Percentiles rank a stretch among this genome's conserved stretches.
Evolutionary conservation across 2,329 filamentous ascomycete species (phyloP).

Genomic region (Hymenoscyphus infarciens): DNA sequence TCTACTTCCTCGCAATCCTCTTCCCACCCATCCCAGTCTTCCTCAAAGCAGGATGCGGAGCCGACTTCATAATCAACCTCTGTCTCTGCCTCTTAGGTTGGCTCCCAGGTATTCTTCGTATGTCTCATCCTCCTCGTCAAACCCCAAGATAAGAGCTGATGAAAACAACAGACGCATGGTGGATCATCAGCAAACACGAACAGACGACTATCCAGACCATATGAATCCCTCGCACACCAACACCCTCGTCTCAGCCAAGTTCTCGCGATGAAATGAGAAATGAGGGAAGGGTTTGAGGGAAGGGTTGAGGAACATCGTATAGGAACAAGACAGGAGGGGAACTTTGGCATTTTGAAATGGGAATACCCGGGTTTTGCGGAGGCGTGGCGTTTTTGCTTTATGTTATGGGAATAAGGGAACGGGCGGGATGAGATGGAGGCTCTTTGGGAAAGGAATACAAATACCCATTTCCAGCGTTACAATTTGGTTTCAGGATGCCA

Average conservation of each 20-base stretch:
- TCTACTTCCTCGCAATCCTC: constrained; percentile 33
- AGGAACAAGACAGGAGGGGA: background rate
- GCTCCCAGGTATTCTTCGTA: constrained; percentile 35
- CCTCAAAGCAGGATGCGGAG: constrained; percentile 38
- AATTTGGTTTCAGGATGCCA: background rate
- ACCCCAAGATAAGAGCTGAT: no score
- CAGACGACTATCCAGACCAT: constrained; percentile 18
- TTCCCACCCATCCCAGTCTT: constrained; percentile 35
- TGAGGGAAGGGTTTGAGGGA: no score
- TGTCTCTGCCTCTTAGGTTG: constrained; percentile 37
- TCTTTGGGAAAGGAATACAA: background rate
- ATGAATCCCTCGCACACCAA: no score
- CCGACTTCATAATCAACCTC: constrained; percentile 42
- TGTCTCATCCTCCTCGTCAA: no score
- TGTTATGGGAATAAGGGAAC: background rate
- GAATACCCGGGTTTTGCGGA: background rate
- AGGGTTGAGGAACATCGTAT: background rate
- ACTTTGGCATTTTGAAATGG: background rate
- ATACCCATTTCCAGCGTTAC: background rate
- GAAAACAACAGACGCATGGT: constrained; percentile 29
- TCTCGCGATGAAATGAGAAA: no score
- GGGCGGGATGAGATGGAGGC: background rate
- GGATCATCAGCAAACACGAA: constrained; percentile 30
- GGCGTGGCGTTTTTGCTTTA: background rate
- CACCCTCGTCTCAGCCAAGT: no score